Conservation (phyloP, 148 eudicot genomes). For the Rhododendron molle region DNA sequence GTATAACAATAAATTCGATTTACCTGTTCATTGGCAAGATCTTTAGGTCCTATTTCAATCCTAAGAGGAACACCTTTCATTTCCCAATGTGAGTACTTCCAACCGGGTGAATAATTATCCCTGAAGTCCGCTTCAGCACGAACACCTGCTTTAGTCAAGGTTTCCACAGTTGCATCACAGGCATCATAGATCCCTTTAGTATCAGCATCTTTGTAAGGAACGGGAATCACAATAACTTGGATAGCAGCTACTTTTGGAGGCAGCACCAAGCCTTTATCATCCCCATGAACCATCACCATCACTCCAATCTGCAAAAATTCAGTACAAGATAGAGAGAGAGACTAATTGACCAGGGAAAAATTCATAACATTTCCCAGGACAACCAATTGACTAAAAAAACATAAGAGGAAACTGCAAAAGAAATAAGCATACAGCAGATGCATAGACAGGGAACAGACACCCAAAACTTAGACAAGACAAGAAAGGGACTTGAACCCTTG, state of each 20-base stretch:
- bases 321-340: background rate
- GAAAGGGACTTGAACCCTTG: background rate
- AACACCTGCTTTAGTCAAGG: slow-evolving; percentile 57
- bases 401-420: background rate
- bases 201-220: slow-evolving; percentile 91
- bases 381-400: background rate
- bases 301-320: slow-evolving; percentile 70
- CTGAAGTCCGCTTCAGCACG: slow-evolving; percentile 80
- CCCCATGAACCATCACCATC: slow-evolving; percentile 99
- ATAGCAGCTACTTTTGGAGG: slow-evolving; percentile 94
- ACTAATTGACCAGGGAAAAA: background rate
- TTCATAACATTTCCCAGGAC: background rate
- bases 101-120: slow-evolving; percentile 98
- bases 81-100: slow-evolving; percentile 99
- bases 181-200: slow-evolving; percentile 70
- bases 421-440: background rate
- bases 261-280: slow-evolving; percentile 93
- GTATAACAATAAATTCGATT: background rate
- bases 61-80: slow-evolving; percentile 98
- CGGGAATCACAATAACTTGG: slow-evolving; percentile 90
- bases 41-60: slow-evolving; percentile 97
- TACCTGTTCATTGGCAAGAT: slow-evolving; percentile 88
- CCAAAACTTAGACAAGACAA: background rate
- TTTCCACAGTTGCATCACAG: slow-evolving; percentile 56
- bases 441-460: background rate